A percentile compares a stretch with the other conserved stretches of the same genome.
Conservation (phyloP, 2,329 filamentous ascomycete genomes). For the Beauveria caledonica region DNA sequence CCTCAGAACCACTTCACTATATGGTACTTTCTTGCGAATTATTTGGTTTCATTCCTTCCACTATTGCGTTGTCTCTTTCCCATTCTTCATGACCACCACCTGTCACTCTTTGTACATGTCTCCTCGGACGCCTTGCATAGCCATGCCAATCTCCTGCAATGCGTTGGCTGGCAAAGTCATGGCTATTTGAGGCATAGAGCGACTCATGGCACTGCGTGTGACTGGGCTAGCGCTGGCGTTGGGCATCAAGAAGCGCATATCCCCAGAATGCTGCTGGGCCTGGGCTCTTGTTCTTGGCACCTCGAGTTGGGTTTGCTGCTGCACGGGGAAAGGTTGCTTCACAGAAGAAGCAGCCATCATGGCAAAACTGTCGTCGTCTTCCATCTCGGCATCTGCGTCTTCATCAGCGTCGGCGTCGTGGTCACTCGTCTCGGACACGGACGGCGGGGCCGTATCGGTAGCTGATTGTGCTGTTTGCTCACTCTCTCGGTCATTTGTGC, state of each 20-base stretch:
- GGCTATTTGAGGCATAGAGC: conserved; percentile 40
- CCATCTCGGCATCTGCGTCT: conserved; percentile 37
- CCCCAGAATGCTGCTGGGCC: conserved; percentile 25
- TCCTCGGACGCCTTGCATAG: conserved; percentile 36
- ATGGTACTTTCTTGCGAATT: background rate
- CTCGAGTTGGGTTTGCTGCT: conserved; percentile 34
- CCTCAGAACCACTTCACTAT: background rate
- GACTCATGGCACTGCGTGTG: conserved; percentile 30
- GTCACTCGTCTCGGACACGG: conserved; percentile 39
- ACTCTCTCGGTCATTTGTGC: conserved; percentile 26
- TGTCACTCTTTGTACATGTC: conserved; percentile 47
- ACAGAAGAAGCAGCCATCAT: conserved; percentile 37
- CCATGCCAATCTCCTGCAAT: conserved; percentile 38
- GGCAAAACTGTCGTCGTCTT: conserved; percentile 48
- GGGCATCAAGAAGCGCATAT: conserved; percentile 36
- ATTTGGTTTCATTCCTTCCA: background rate
- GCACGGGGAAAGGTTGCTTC: conserved; percentile 29
- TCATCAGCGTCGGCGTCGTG: conserved; percentile 18
- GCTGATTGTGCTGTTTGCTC: conserved; percentile 25
- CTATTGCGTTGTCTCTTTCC: background rate
- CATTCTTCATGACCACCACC: background rate
- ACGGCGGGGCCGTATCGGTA: conserved; percentile 29
- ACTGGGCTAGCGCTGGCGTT: conserved; percentile 29
- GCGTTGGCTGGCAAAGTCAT: conserved; percentile 31
- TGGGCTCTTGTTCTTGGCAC: conserved; percentile 33